Percentiles rank a stretch among this genome's conserved stretches.
phyloP scores from a whole-genome alignment of 2,329 filamentous ascomycete species.

The Aspergillaceae sp. region DNA sequence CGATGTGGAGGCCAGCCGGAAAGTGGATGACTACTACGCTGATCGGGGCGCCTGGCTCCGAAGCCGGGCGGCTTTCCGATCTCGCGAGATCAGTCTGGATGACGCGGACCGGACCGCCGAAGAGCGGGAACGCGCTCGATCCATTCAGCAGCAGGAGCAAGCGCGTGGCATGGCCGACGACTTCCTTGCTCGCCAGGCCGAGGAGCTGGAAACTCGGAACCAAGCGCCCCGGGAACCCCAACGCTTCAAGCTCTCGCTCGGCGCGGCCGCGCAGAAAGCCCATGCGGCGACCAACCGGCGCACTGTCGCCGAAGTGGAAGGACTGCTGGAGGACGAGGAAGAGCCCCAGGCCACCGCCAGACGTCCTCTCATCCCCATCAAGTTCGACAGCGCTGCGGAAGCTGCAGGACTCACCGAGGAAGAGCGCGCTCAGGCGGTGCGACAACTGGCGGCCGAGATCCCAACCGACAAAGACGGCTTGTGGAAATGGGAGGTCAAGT shows the following conservation, averaged over 20 bases:
- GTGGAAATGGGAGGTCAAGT: conserved; percentile 88
- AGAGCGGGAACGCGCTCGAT: conserved; percentile 61
- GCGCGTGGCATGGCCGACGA: conserved; percentile 79
- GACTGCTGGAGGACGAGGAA: conserved; percentile 89
- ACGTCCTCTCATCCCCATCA: conserved; percentile 71
- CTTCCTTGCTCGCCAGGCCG: conserved; percentile 76
- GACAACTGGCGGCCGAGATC: conserved; percentile 79
- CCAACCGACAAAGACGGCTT: conserved; percentile 76
- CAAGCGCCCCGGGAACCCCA: conserved; percentile 49
- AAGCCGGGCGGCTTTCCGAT: conserved; percentile 64
- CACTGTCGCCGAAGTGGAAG: conserved; percentile 88
- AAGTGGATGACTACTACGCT: conserved; percentile 72
- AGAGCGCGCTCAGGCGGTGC: conserved; percentile 72
- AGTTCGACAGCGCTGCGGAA: conserved; percentile 62
- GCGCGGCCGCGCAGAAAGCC: conserved; percentile 71
- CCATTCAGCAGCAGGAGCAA: conserved; percentile 64
- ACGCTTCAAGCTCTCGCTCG: conserved; percentile 86
- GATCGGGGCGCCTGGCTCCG: conserved; percentile 79
- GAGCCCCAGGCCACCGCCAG: conserved; percentile 61
- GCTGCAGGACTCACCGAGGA: conserved; percentile 69
- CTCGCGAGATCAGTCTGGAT: conserved; percentile 66
- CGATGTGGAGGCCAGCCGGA: conserved; percentile 66
- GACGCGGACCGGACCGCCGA: conserved; percentile 75
- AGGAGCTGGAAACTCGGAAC: conserved; percentile 55
- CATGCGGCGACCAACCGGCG: conserved; percentile 55